Evolutionary conservation across 2,329 filamentous ascomycete species (phyloP).

Genomic region (Verticillium zaregamsianum): DNA sequence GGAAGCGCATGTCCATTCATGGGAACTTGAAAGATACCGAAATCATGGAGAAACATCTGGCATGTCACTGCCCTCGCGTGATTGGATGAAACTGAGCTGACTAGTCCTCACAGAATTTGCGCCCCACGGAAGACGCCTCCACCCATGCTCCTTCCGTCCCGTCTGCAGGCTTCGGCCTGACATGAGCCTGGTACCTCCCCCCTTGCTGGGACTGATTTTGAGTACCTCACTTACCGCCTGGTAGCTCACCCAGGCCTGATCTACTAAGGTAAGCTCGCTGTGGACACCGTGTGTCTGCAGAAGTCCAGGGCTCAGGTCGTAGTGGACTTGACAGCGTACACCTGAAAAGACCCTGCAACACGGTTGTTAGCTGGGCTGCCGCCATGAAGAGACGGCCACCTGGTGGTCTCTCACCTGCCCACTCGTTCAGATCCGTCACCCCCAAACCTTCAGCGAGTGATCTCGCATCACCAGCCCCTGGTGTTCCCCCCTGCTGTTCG

Average conservation of each 20-base stretch:
- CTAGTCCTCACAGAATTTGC: too few relatives aligned
- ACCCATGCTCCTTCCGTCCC: constrained; percentile 20
- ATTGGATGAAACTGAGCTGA: constrained; percentile 10
- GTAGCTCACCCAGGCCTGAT: too few relatives aligned
- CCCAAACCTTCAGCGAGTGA: not conserved
- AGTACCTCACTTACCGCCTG: constrained; percentile 11
- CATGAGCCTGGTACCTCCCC: too few relatives aligned
- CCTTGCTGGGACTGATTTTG: constrained; percentile 5
- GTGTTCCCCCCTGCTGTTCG: not conserved
- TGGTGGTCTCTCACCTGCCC: not conserved
- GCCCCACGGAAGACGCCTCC: not conserved
- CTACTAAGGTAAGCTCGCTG: too few relatives aligned
- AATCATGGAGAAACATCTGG: constrained; percentile 13
- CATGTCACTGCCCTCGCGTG: constrained; percentile 18
- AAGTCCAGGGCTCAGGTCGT: constrained; percentile 17
- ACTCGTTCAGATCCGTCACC: not conserved
- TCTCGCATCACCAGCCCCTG: not conserved
- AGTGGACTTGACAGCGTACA: constrained; percentile 23
- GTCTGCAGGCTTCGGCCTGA: not conserved
- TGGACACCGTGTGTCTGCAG: too few relatives aligned
- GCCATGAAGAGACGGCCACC: not conserved
- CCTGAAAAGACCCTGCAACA: constrained; percentile 13
- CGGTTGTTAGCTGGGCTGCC: not conserved
- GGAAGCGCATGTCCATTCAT: too few relatives aligned
- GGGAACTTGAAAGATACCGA: too few relatives aligned